Base-by-base conservation (phyloP, 192 early-diverging fungal species). In the Oehlia diaphana region DNA sequence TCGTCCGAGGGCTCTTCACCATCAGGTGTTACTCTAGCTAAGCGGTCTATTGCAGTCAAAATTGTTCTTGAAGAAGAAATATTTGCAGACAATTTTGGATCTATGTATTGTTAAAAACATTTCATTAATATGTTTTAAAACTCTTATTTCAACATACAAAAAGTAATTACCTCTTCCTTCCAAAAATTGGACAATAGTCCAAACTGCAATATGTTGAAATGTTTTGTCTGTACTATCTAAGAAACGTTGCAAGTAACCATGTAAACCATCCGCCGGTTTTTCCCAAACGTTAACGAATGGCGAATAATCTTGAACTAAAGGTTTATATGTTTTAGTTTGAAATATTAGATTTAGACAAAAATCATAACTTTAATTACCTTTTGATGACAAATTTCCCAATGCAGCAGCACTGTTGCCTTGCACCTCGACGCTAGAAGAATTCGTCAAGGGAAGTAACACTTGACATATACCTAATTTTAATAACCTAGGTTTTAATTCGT, bases 181-280 rank as follows among this genome's bases (percentile, higher is more conserved):
- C 76, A 95, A 81, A 82, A 95, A 90, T 87, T 94, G 92, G 23
- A 92, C 87, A 80, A 96, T 90, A 33, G 94, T 96, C 94, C 94
- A 96, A 50, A 95, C 88, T 5, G 91, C 94, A 79, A 96, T 91
- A 21, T 95, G 94, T 76, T 92, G 92, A 79, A 96, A 92, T 70
- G 89, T 88, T 77, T 89, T 89, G 70, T 92, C 92, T 23, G 85
- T 82, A 33, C 90, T 87, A 14, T 87, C 86, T 53, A 93, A 72
- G 82, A 93, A 94, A n/a, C 87, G 79, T 23, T 89, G 86, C 73
- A 96, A 80, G 71, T 93, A 94, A 50, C 88, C 90, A 80, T 93
- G 89, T 65, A 95, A 82, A 0, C 92, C 92, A 75, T 89, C 89
- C 61, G 84, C 83, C 9, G 92, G 92, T 39, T 85, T 70, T 74